Conservation (phyloP, 176 grass and related monocot genomes). For the Poa pratensis region DNA sequence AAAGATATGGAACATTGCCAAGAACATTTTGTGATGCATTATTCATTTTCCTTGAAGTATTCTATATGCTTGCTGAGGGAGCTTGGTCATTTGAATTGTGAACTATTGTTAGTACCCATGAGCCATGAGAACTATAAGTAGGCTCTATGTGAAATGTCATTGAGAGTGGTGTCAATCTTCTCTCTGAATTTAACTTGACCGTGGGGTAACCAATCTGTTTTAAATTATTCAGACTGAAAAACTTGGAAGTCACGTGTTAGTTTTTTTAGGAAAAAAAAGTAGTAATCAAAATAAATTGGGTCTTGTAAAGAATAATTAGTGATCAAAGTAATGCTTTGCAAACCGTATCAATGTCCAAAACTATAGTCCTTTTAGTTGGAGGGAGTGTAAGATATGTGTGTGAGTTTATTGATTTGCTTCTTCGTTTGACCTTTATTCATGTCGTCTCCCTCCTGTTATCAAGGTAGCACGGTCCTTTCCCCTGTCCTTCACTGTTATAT, state of each 20-base stretch:
- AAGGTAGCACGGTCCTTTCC: neutral
- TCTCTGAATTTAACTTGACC: neutral
- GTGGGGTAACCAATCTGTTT: neutral
- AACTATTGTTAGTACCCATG: conserved; percentile 11
- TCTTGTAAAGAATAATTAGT: neutral
- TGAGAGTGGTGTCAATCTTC: neutral
- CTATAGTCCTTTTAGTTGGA: neutral
- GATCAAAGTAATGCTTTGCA: neutral
- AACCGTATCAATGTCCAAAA: neutral
- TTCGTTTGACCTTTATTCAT: neutral
- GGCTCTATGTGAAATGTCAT: neutral
- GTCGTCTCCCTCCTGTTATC: neutral
- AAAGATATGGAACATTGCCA: neutral
- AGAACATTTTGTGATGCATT: neutral
- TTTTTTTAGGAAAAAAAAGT: neutral
- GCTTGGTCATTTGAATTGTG: neutral
- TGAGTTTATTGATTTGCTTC: neutral
- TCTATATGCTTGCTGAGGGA: neutral
- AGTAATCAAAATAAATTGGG: neutral
- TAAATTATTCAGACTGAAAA: neutral
- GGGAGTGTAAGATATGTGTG: neutral
- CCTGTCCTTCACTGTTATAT: neutral
- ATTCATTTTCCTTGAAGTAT: neutral
- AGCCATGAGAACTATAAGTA: conserved; percentile 13
- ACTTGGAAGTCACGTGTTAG: neutral